These are phyloP conservation scores for Cutaneotrichosporon spelunceum DNA, from an alignment of 1,284 basidiomycete species.

Conservation along the genomic window DNA sequence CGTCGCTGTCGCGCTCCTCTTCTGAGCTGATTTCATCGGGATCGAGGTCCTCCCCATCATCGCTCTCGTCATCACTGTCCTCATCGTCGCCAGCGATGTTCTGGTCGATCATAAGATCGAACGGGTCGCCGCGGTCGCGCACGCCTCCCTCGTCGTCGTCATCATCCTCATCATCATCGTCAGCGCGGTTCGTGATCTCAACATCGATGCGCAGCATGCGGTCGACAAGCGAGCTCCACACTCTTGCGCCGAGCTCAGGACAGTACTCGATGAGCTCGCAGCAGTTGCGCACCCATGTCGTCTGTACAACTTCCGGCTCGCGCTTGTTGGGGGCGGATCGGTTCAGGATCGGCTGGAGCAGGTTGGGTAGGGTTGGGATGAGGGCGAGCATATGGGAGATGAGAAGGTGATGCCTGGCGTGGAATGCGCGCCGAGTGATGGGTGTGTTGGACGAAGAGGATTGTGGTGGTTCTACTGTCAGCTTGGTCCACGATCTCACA, in stretches of 20 bases:
- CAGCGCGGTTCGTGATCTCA: constrained; percentile 92
- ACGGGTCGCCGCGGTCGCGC: constrained; percentile 73
- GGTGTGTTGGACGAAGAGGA: background rate
- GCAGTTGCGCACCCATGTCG: constrained; percentile 89
- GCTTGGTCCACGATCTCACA: background rate
- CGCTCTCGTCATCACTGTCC: constrained; percentile 57
- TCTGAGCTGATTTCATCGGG: constrained; percentile 51
- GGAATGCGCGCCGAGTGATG: constrained; percentile 75
- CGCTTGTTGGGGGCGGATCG: constrained; percentile 90
- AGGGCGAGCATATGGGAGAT: constrained; percentile 79
- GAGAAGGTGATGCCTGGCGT: constrained; percentile 81
- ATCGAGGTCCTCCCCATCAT: constrained; percentile 54
- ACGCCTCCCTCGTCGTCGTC: constrained; percentile 58
- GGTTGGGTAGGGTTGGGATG: constrained; percentile 82
- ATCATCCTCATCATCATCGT: constrained; percentile 77
- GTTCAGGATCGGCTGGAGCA: constrained; percentile 78
- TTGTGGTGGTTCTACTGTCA: constrained; percentile 9
- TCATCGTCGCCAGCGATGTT: constrained; percentile 46
- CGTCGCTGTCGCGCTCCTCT: constrained; percentile 58
- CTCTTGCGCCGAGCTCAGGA: constrained; percentile 78
- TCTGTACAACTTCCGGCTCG: constrained; percentile 73
- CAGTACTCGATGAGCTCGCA: constrained; percentile 84
- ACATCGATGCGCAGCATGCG: constrained; percentile 94
- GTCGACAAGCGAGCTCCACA: constrained; percentile 81
- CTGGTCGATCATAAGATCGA: constrained; percentile 73